These are phyloP conservation scores for Schwanniomyces yamadae DNA, from an alignment of 805 yeast genomes.

Conservation along the genomic window DNA sequence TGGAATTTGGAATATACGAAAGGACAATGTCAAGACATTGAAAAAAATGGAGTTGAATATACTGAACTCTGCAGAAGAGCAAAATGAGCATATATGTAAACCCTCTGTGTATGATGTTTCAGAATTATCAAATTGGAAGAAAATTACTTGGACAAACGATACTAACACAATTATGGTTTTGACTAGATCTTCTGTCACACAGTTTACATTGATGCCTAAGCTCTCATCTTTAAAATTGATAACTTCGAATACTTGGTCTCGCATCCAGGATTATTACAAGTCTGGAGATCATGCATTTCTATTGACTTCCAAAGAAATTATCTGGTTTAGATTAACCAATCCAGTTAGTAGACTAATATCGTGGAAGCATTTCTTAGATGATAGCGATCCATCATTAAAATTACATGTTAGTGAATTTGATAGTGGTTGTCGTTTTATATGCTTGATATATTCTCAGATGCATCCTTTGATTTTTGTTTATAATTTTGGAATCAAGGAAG, in stretches of 20 bases:
- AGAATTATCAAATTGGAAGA: slow-evolving; percentile 58
- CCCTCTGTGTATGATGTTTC: slow-evolving; percentile 37
- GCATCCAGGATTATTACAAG: slow-evolving; percentile 43
- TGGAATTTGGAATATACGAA: slow-evolving; percentile 32
- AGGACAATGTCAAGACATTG: slow-evolving; percentile 1
- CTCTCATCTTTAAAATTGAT: slow-evolving; percentile 31
- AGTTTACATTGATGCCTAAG: slow-evolving; percentile 18
- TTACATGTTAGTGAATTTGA: slow-evolving; percentile 29
- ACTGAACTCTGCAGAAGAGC: neutral
- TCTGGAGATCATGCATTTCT: slow-evolving; percentile 42
- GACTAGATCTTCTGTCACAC: slow-evolving; percentile 45
- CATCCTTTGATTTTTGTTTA: slow-evolving; percentile 31
- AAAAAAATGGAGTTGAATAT: slow-evolving; percentile 3
- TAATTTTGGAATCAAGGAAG: slow-evolving; percentile 29
- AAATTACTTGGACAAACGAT: slow-evolving; percentile 45
- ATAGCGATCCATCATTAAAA: slow-evolving; percentile 52
- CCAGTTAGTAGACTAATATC: slow-evolving; percentile 52
- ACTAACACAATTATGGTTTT: slow-evolving; percentile 24
- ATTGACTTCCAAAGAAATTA: slow-evolving; percentile 66
- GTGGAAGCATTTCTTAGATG: slow-evolving; percentile 69
- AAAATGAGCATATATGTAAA: neutral
- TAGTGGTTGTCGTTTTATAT: slow-evolving; percentile 18
- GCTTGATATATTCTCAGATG: slow-evolving; percentile 26
- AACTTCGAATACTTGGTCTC: slow-evolving; percentile 55
- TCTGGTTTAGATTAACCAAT: slow-evolving; percentile 41